These are phyloP conservation scores for Trichothecium roseum DNA, from an alignment of 2,329 filamentous ascomycete species.

Conservation along the genomic window DNA sequence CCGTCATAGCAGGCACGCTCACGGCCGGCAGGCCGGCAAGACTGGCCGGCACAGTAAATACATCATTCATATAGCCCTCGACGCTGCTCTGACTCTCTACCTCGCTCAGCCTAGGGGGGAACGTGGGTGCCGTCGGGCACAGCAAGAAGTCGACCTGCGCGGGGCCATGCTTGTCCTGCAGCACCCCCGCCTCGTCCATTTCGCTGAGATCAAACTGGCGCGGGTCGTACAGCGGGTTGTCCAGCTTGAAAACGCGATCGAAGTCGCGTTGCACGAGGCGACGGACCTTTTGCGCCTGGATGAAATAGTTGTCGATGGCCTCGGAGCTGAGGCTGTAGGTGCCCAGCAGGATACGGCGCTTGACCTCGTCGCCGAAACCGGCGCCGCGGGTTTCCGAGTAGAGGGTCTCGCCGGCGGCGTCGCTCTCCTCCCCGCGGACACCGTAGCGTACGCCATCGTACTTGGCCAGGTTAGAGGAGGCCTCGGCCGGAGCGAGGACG, in stretches of 20 bases:
- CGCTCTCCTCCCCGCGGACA: conserved; percentile 36
- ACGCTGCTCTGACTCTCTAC: conserved; percentile 46
- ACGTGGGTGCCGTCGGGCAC: conserved; percentile 74
- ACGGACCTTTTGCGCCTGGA: conserved; percentile 83
- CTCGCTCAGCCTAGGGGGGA: conserved; percentile 54
- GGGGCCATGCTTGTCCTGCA: conserved; percentile 47
- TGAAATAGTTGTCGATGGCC: conserved; percentile 93
- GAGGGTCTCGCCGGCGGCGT: conserved; percentile 51
- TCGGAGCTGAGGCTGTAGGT: conserved; percentile 83
- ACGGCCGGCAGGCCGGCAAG: conserved; percentile 83
- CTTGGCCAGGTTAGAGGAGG: conserved; percentile 89
- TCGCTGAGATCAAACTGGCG: conserved; percentile 49
- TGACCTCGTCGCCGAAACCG: conserved; percentile 77
- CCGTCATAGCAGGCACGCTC: conserved; percentile 53
- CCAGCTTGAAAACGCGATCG: conserved; percentile 60
- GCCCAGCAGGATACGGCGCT: conserved; percentile 76
- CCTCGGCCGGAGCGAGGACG: conserved; percentile 87
- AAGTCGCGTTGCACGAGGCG: conserved; percentile 81
- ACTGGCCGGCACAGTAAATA: conserved; percentile 92
- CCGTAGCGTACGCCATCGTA: conserved; percentile 97
- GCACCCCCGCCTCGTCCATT: conserved; percentile 39
- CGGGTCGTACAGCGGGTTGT: conserved; percentile 55
- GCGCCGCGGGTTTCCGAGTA: conserved; percentile 66
- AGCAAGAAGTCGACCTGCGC: conserved; percentile 74
- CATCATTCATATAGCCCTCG: conserved; percentile 84